Evolutionary conservation across 768 basidiomycete genomes (phyloP).

Genomic region (Hydnomerulius pinastri): DNA sequence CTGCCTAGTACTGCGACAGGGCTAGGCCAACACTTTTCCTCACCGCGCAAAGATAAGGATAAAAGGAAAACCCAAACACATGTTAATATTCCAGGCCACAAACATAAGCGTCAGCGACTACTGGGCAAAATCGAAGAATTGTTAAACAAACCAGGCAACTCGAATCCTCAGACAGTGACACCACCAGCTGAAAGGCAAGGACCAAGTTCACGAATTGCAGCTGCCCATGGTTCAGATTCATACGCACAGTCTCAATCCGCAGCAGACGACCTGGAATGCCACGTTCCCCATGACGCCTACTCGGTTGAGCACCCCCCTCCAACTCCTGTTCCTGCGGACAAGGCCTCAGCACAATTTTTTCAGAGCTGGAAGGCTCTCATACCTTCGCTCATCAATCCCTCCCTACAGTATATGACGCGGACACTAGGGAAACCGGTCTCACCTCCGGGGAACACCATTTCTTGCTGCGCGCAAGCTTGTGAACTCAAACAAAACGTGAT

Average conservation of each 20-base stretch:
- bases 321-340: background rate
- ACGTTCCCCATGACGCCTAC: background rate
- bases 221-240: too few species aligned
- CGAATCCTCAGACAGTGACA: background rate
- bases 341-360: background rate
- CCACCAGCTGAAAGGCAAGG: background rate
- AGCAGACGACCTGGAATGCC: background rate
- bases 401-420: background rate
- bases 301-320: too few species aligned
- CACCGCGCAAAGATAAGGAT: constrained; percentile 15
- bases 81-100: background rate
- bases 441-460: background rate
- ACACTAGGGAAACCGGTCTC: constrained; percentile 5
- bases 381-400: background rate
- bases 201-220: background rate
- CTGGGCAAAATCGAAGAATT: background rate
- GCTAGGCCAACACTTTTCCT: constrained; percentile 17
- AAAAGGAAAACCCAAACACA: constrained; percentile 5
- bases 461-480: background rate
- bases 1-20: constrained; percentile 5
- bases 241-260: too few species aligned
- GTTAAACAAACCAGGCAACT: background rate
- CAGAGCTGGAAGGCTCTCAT: background rate
- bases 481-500: background rate
- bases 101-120: background rate